Conservation (phyloP, 768 basidiomycete genomes). For the Floccularia luteovirens region DNA sequence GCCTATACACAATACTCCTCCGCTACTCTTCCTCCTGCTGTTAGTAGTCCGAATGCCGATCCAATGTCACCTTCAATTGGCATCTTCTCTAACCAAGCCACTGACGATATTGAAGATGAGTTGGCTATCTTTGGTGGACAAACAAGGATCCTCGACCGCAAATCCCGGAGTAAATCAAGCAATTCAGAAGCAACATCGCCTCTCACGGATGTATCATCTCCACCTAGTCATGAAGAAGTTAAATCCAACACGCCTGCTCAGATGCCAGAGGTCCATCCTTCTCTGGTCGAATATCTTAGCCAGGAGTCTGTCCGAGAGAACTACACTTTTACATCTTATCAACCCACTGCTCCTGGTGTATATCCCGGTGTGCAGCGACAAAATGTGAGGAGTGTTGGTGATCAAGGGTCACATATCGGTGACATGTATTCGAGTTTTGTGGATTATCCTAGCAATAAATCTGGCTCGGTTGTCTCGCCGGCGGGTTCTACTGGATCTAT, state of each 20-base stretch:
- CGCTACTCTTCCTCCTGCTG: constrained; percentile 5
- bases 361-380: too few species aligned
- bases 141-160: constrained; percentile 31
- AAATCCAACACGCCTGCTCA: not conserved
- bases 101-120: constrained; percentile 32
- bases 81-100: constrained; percentile 9
- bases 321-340: too few species aligned
- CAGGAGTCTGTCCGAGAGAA: constrained; percentile 15
- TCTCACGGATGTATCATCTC: constrained; percentile 6
- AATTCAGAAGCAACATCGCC: not conserved
- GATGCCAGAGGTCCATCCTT: constrained; percentile 20
- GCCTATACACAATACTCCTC: constrained; percentile 21
- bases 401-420: constrained; percentile 12
- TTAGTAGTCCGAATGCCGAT: not conserved
- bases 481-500: too few species aligned
- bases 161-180: constrained; percentile 12
- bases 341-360: too few species aligned
- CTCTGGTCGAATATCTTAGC: constrained; percentile 24
- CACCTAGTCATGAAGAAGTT: constrained; percentile 2
- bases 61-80: constrained; percentile 2
- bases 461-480: constrained; percentile 7
- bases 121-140: constrained; percentile 51
- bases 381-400: too few species aligned
- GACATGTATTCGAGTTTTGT: constrained; percentile 15
- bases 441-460: constrained; percentile 13